Evolutionary conservation across 2,329 filamentous ascomycete species (phyloP).

Genomic region (Sporothrix euskadiensis): DNA sequence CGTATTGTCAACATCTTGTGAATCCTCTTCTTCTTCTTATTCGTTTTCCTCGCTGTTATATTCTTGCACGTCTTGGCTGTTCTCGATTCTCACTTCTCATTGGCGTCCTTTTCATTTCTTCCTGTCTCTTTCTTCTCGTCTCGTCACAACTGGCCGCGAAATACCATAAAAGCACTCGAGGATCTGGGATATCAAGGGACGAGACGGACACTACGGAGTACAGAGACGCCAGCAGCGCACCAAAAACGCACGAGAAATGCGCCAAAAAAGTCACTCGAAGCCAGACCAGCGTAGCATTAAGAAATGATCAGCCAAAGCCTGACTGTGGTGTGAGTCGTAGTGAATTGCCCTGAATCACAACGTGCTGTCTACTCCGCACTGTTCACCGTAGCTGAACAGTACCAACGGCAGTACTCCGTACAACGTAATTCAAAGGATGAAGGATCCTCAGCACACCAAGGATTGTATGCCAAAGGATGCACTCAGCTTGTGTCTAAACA

Average conservation of each 20-base stretch:
- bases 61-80: neutral
- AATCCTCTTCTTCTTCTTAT: neutral
- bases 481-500: neutral
- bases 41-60: neutral
- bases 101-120: neutral
- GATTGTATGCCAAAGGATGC: neutral
- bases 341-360: neutral
- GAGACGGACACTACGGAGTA: neutral
- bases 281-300: neutral
- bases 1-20: neutral
- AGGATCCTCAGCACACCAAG: neutral
- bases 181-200: neutral
- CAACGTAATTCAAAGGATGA: neutral
- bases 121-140: neutral
- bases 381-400: neutral
- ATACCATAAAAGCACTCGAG: neutral
- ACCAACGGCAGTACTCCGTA: neutral
- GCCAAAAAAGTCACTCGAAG: neutral
- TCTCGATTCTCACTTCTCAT: too few relatives aligned
- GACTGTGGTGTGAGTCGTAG: neutral
- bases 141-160: constrained; percentile 9
- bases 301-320: neutral
- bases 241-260: neutral
- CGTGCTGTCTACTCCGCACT: neutral
- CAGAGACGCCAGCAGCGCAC: neutral